Percentiles rank a stretch among this genome's conserved stretches.
Conservation (phyloP, 192 early-diverging fungal genomes). For the Coemansia sp. region DNA sequence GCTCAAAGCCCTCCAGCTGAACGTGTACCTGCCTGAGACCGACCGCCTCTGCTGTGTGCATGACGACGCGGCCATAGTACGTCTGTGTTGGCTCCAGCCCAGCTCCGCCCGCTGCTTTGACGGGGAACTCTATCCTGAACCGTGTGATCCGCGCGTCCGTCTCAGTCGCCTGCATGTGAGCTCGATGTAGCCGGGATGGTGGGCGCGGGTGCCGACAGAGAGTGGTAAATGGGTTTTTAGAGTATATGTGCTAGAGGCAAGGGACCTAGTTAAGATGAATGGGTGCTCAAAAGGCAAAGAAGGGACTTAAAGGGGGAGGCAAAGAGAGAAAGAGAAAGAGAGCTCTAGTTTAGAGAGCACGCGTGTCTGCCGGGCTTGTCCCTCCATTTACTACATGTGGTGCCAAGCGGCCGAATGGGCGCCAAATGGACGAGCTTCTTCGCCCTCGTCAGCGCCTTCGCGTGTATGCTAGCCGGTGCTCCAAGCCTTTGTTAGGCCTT, state of each 20-base stretch:
- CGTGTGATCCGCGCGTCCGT: slow-evolving; percentile 39
- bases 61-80: slow-evolving; percentile 36
- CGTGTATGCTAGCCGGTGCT: not conserved
- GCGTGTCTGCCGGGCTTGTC: not conserved
- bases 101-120: slow-evolving; percentile 14
- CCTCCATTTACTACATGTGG: not conserved
- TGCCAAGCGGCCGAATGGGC: not conserved
- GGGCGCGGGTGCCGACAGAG: not conserved
- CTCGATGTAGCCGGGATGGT: not conserved
- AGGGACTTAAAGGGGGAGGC: not conserved
- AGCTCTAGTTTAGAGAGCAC: not conserved
- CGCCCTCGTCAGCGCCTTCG: not conserved
- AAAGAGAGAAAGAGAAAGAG: slow-evolving; percentile 6
- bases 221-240: not conserved
- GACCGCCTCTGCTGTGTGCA: slow-evolving; percentile 33
- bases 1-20: slow-evolving; percentile 52
- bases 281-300: not conserved
- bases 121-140: slow-evolving; percentile 41
- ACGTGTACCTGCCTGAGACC: slow-evolving; percentile 38
- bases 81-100: slow-evolving; percentile 48
- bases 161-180: slow-evolving; percentile 8
- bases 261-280: not conserved
- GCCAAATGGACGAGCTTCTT: not conserved
- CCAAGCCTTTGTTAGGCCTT: not conserved
- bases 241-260: not conserved